A percentile compares a stretch with the other conserved stretches of the same genome.
phyloP scores from a whole-genome alignment of 2,329 filamentous ascomycete genomes.

The Neopestalotiopsis clavispora region DNA sequence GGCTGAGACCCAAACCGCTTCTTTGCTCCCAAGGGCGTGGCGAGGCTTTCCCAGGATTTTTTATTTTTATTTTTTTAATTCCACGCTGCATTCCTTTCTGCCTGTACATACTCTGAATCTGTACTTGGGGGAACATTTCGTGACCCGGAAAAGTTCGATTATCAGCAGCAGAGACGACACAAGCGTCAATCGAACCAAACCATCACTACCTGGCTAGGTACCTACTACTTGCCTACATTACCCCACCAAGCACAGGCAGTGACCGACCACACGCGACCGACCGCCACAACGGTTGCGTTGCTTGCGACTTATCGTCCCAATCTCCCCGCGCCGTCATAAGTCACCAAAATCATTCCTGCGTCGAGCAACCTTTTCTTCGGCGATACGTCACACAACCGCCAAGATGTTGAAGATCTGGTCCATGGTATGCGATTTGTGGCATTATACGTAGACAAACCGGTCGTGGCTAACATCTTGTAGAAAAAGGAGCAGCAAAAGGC shows the following conservation, averaged over 20 bases:
- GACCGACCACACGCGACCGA: neutral
- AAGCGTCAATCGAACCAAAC: too few relatives aligned
- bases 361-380: neutral
- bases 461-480: slow-evolving; percentile 51
- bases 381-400: slow-evolving; percentile 28
- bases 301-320: slow-evolving; percentile 5
- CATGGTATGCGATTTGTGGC: slow-evolving; percentile 67
- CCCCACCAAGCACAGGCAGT: neutral
- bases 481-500: slow-evolving; percentile 97
- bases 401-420: slow-evolving; percentile 99
- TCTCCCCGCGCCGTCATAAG: slow-evolving; percentile 13
- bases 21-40: neutral
- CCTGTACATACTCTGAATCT: too few relatives aligned
- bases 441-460: neutral
- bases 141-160: too few relatives aligned
- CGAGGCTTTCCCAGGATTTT: neutral
- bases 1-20: slow-evolving; percentile 6
- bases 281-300: neutral
- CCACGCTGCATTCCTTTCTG: neutral
- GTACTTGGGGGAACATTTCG: too few relatives aligned
- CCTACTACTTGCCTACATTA: neutral
- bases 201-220: neutral
- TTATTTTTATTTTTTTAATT: neutral
- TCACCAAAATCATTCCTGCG: neutral
- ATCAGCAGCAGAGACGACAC: too few relatives aligned